A percentile compares a stretch with the other conserved stretches of the same genome.
Evolutionary conservation across 2,329 filamentous ascomycete genomes (phyloP).

Genomic region (Aureobasidium sp.): DNA sequence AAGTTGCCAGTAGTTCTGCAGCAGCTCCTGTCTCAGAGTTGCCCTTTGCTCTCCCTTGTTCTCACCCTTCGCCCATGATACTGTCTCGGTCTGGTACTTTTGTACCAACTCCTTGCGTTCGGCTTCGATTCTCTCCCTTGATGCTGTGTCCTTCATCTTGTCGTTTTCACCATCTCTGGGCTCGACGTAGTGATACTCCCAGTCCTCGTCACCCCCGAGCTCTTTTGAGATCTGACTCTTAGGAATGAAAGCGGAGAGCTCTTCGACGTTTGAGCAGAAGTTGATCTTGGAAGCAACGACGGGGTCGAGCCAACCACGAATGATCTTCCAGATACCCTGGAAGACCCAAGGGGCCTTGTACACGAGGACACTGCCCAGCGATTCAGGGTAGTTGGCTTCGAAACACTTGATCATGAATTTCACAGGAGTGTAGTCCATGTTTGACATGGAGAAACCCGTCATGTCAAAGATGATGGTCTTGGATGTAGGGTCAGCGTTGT

Average conservation of each 20-base stretch:
- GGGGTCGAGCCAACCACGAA: conserved; percentile 91
- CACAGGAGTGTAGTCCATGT: conserved; percentile 96
- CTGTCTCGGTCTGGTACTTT: conserved; percentile 66
- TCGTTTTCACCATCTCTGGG: conserved; percentile 69
- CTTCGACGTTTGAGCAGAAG: conserved; percentile 76
- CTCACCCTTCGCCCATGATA: conserved; percentile 62
- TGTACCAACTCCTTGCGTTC: conserved; percentile 60
- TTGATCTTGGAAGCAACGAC: conserved; percentile 92
- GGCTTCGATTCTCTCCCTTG: conserved; percentile 55
- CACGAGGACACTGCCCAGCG: conserved; percentile 78
- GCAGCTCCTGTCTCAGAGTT: conserved; percentile 44
- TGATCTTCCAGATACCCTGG: conserved; percentile 94
- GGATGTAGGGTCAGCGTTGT: background rate
- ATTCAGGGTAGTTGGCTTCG: conserved; percentile 96
- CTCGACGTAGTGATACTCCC: conserved; percentile 76
- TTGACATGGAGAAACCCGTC: conserved; percentile 18
- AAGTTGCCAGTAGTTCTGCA: conserved; percentile 75
- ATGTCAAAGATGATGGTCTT: conserved; percentile 88
- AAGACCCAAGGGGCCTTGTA: conserved; percentile 98
- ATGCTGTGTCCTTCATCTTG: conserved; percentile 55
- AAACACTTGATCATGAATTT: conserved; percentile 99
- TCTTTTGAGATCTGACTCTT: conserved; percentile 67
- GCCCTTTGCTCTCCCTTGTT: conserved; percentile 47
- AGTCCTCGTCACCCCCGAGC: conserved; percentile 78
- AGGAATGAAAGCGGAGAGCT: conserved; percentile 71